Base-by-base conservation (phyloP, 805 yeast genomes). In the Helenozyma baotianmanensis region DNA sequence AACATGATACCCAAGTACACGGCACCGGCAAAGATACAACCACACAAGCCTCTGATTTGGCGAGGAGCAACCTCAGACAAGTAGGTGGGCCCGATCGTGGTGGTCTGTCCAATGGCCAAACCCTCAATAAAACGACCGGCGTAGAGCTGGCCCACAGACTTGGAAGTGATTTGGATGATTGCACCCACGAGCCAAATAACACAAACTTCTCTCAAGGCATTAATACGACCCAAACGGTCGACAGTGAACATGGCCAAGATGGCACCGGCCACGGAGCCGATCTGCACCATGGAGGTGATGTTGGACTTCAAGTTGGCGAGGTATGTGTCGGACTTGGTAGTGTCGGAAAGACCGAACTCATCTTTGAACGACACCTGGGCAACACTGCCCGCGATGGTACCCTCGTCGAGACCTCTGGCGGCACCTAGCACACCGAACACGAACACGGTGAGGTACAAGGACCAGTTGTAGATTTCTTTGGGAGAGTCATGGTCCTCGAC, bases 341-440 rank as follows among this genome's bases (percentile, higher is more conserved):
- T 47, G 43, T 72, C 74, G 11, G 53, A 47, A 15, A 76, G 57
- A 0, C 76, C 76, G 45, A 74, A 73, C 30, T 53, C 51, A 6
- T 47, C 32, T 19, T 46, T 53, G 48, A 76, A 76, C 0, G 72
- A 58, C 3, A 41, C 37, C 43, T 69, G 76, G 9, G 70, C 60
- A 14, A 69, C 55, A 6, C 66, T 54, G 9, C 76, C 77, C 7
- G 75, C 55, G 21, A 70, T 61, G 39, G 54, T 55, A 21, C 81
- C 81, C 50, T 76, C 81, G 49, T 76, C 81, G 28, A 61, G 66
- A 10, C 81, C 82, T 52, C 82, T 55, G 4, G 77, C 76, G 21
- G 71, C 61, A 6, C 82, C 82, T 27, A 74, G 51, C 12, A 75
- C 50, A 29, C 81, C 82, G 53, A 75, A 76, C 2, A 72, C 61